Percentiles rank a stretch among this genome's conserved stretches.
Evolutionary conservation across 2,329 filamentous ascomycete species (phyloP).

Genomic region (Epichloe gansuensis): DNA sequence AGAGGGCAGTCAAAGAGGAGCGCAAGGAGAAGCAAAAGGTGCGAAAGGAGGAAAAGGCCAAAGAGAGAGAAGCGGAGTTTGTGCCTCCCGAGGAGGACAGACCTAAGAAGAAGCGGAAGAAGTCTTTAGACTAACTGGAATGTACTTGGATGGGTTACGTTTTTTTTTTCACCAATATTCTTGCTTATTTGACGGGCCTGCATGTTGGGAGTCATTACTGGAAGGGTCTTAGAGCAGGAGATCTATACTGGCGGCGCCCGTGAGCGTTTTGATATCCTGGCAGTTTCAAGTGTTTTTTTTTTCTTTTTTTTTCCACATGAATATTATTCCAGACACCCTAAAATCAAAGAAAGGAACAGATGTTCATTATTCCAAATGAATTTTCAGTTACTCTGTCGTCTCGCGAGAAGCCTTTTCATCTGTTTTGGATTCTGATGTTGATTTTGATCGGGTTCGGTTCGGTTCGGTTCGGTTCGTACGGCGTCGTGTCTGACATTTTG

Average conservation of each 20-base stretch:
- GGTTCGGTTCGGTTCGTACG: neutral
- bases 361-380: too few relatives aligned
- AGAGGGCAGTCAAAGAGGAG: constrained; percentile 66
- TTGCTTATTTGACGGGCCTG: neutral
- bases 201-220: neutral
- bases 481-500: neutral
- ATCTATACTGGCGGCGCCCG: constrained; percentile 4
- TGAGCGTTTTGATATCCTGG: constrained; percentile 8
- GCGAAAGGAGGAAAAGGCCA: constrained; percentile 80
- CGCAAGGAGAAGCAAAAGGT: constrained; percentile 71
- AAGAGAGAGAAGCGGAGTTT: constrained; percentile 75
- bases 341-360: too few relatives aligned
- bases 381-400: too few relatives aligned
- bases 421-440: neutral
- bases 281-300: constrained; percentile 7
- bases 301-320: neutral
- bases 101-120: constrained; percentile 53
- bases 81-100: constrained; percentile 69
- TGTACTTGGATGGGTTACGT: neutral
- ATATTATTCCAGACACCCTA: too few relatives aligned
- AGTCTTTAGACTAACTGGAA: constrained; percentile 23
- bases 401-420: neutral
- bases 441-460: neutral
- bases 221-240: neutral
- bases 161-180: neutral